Evolutionary conservation across 2,329 filamentous ascomycete species (phyloP), one percentile per base, ranked within the genome.

Genomic region (Aspergillus unguis): DNA sequence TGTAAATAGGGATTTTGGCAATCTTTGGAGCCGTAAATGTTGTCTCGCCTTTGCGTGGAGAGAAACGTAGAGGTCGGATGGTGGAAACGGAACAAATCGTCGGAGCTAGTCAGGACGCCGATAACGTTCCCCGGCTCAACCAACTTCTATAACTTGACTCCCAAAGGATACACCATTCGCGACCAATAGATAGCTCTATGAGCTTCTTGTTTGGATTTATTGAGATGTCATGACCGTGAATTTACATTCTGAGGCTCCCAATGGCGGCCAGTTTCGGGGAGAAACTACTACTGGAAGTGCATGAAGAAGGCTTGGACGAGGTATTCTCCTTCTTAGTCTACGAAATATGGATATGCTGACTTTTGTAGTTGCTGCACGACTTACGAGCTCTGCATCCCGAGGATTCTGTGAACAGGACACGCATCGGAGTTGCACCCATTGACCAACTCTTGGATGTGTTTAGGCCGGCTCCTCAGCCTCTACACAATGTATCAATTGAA

Each of bases 241-340:
- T 5, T 29, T n/a, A 32, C 11, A 36, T 8, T 46, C 29, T 29
- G 25, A 41, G 36, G 35, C 46, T 48, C 36, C 32, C 41, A 36
- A 59, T 71, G 67, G 67, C 69, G 49, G 66, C 67, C 42, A 63
- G 56, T 50, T 71, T 83, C 57, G 83, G 83, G 41, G 76, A 74
- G 63, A 77, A 71, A 61, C 70, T 85, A 65, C 69, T 85, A 52
- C 70, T 63, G 43, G 77, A 80, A 59, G 72, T 81, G 49, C 70
- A 76, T 54, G 75, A 78, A 59, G 72, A 77, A 59, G 66, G 69
- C 47, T 65, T 82, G 50, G 73, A 78, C 57, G 74, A 82, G 73
- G 81, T 83, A 61, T 58, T 50, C 29, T 41, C 17, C 37, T 31
- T 48, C 29, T 11, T 41, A 17, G 1, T 17, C 17, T 17, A 17